Conservation (phyloP, 176 grass and related monocot genomes). For the Oryza brachyantha region DNA sequence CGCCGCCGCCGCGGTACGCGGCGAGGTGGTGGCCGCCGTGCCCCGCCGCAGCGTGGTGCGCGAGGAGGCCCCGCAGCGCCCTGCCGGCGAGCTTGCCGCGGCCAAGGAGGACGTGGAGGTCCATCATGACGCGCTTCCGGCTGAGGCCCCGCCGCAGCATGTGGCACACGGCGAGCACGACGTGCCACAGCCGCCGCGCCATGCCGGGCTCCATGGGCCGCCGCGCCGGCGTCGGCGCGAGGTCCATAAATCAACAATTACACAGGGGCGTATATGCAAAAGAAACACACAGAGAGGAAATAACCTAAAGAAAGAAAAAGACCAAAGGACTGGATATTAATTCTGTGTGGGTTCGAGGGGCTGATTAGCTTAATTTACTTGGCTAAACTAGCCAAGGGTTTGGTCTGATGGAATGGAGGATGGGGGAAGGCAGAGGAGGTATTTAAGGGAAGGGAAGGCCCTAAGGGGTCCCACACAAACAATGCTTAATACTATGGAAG, state of each 20-base stretch:
- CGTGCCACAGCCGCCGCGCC: constrained; percentile 49
- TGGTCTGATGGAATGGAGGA: constrained; percentile 34
- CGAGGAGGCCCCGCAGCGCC: constrained; percentile 41
- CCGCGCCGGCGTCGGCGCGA: neutral
- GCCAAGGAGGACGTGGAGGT: constrained; percentile 68
- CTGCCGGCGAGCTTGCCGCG: constrained; percentile 71
- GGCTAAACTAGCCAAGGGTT: neutral
- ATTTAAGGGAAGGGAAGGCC: constrained; percentile 37
- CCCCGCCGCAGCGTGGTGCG: neutral
- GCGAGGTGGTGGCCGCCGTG: neutral
- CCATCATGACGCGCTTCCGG: constrained; percentile 74
- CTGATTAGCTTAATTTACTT: constrained; percentile 32
- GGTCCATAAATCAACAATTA: constrained; percentile 20
- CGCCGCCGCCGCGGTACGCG: no score
- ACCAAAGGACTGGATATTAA: neutral
- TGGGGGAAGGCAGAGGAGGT: neutral
- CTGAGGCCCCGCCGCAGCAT: constrained; percentile 74
- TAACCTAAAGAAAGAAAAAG: neutral
- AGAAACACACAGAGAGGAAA: neutral
- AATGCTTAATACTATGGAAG: constrained; percentile 29
- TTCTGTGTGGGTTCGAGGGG: neutral
- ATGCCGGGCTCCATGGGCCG: constrained; percentile 49
- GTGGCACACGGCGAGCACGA: constrained; percentile 65
- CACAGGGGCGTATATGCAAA: neutral
- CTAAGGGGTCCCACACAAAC: neutral